Base-by-base conservation (phyloP, 768 basidiomycete genomes). In the Strobilomyces confusus region DNA sequence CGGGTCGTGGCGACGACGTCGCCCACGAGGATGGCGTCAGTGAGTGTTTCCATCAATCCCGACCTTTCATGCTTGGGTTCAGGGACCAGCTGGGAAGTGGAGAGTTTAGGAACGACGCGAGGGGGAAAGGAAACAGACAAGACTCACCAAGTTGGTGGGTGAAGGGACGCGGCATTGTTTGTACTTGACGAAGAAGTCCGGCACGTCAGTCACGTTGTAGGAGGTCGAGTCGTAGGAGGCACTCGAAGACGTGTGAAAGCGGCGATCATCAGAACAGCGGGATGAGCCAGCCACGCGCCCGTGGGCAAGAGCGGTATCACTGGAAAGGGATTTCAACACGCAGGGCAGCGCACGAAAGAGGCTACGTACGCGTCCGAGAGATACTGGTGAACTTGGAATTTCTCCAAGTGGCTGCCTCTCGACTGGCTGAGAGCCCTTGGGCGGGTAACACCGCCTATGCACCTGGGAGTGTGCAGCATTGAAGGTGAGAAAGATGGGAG, bases 361-460 rank as follows among this genome's bases (percentile, higher is more conserved):
- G 72, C 58, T 20, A 59, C 63, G 58, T 78, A 80, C 20, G 73
- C 73, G 22, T 64, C 63, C 3, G 62, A 50, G 20, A 72, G 72
- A 8, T 62, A 46, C 44, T 72, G 71, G 52, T 73, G 69, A 12
- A 45, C 20, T 52, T 62, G 69, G 4, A 52, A 34, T 43, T 23
- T 43, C 5, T 12, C 45, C 53, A 74, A 71, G 5, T 58, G 49
- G 9, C 72, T 71, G 19, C 73, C 73, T 11, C 63, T 61, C 40
- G 70, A 73, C 70, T 70, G 74, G 51, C 73, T 64, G 15, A 72
- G 49, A n/a, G 57, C 70, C 9, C 51, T 58, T 0, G 76, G 74
- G 32, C 72, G 69, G 5, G 76, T 67, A 59, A 75, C 69, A 41
- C 76, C 76, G 1, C 71, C 65, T 62, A 71, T 65, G 48, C 65